Conservation (phyloP, 1,284 basidiomycete genomes). For the Xerocomus alliaceus region DNA sequence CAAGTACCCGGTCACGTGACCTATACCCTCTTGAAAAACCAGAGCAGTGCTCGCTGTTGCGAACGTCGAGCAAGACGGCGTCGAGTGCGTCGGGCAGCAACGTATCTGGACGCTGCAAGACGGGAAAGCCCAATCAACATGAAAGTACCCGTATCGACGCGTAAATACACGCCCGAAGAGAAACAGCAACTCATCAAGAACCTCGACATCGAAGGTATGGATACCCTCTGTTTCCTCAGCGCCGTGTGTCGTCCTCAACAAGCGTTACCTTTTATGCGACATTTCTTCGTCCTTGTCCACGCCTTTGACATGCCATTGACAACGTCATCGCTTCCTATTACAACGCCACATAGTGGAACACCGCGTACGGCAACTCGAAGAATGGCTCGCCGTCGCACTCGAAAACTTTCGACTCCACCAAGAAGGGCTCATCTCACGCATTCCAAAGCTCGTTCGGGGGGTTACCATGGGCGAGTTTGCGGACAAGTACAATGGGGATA, state of each 20-base stretch:
- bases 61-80: slow-evolving; percentile 1
- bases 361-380: slow-evolving; percentile 70
- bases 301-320: too few species aligned
- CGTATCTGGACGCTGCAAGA: background rate
- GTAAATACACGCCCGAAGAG: slow-evolving; percentile 61
- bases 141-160: slow-evolving; percentile 26
- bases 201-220: slow-evolving; percentile 76
- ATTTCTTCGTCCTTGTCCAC: background rate
- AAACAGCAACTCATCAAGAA: slow-evolving; percentile 77
- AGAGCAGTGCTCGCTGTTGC: background rate
- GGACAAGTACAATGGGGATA: slow-evolving; percentile 75
- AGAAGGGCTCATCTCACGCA: slow-evolving; percentile 73
- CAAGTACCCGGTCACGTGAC: slow-evolving; percentile 28
- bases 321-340: background rate
- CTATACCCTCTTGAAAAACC: background rate
- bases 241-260: background rate
- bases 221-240: slow-evolving; percentile 9
- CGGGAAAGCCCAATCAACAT: background rate
- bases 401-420: slow-evolving; percentile 74
- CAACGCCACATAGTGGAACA: slow-evolving; percentile 60
- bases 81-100: background rate
- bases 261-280: background rate
- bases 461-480: slow-evolving; percentile 79
- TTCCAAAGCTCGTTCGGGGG: slow-evolving; percentile 73
- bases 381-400: slow-evolving; percentile 72